phyloP scores from a whole-genome alignment of 306 rosid genomes.

The Quercus berberidifolia region DNA sequence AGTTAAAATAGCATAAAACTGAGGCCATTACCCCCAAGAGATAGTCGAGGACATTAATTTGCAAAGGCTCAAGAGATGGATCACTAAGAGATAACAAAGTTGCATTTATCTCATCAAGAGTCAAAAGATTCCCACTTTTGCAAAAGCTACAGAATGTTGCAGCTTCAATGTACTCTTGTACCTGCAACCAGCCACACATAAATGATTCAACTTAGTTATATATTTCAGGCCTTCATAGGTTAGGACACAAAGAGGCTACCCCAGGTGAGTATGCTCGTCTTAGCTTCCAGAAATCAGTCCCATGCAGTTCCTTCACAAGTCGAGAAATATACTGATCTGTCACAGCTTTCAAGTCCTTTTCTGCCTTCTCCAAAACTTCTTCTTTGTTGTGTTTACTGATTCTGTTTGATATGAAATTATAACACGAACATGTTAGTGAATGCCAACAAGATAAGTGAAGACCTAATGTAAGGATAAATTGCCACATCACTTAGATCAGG shows the following conservation, averaged over 20 bases:
- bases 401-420: conserved; percentile 36
- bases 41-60: conserved; percentile 85
- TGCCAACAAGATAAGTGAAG: background rate
- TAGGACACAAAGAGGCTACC: conserved; percentile 43
- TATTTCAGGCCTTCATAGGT: background rate
- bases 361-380: conserved; percentile 85
- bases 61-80: conserved; percentile 75
- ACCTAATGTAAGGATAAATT: background rate
- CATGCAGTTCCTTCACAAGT: conserved; percentile 74
- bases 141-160: conserved; percentile 90
- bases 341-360: conserved; percentile 79
- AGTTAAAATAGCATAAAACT: conserved; percentile 5
- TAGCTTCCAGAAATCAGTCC: conserved; percentile 97
- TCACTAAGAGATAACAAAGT: conserved; percentile 66
- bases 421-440: background rate
- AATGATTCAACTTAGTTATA: conserved; percentile 20
- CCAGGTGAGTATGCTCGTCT: conserved; percentile 97
- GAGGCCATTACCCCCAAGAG: conserved; percentile 71
- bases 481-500: background rate
- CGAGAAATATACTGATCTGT: conserved; percentile 51
- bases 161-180: conserved; percentile 95
- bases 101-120: conserved; percentile 79
- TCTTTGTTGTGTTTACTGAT: conserved; percentile 75
- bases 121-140: conserved; percentile 78
- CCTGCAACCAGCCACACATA: conserved; percentile 42